These are phyloP conservation scores for Chlamydomonas asymmetrica DNA, from an alignment of 139 green algal genomes.

Conservation along the genomic window DNA sequence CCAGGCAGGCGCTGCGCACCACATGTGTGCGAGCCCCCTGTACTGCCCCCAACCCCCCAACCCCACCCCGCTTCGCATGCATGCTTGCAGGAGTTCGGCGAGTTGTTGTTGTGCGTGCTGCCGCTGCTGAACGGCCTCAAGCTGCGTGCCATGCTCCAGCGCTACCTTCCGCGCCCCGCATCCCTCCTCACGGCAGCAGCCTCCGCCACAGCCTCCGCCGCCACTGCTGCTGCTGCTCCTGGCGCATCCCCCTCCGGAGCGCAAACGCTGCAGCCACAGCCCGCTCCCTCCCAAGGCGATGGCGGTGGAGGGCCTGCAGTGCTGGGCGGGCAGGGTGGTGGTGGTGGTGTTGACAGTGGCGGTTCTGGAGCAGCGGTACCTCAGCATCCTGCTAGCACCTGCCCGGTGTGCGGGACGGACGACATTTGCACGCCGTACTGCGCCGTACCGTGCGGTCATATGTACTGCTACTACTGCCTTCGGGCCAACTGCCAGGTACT, in stretches of 20 bases:
- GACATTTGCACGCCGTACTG: slow-evolving; percentile 58
- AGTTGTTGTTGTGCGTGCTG: slow-evolving; percentile 86
- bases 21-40: too few relatives aligned
- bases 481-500: slow-evolving; percentile 41
- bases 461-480: slow-evolving; percentile 93
- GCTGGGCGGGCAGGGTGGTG: not conserved
- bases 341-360: not conserved
- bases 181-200: too few relatives aligned
- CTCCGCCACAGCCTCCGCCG: too few relatives aligned
- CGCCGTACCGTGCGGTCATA: slow-evolving; percentile 82
- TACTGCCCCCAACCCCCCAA: too few relatives aligned
- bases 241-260: too few relatives aligned
- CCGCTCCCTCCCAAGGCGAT: not conserved
- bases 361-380: not conserved
- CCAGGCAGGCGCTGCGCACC: too few relatives aligned
- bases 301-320: not conserved
- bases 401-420: slow-evolving; percentile 53
- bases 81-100: slow-evolving; percentile 78
- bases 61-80: too few relatives aligned
- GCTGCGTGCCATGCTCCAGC: slow-evolving; percentile 21
- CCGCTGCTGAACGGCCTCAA: slow-evolving; percentile 63
- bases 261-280: not conserved
- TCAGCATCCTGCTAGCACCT: slow-evolving; percentile 15
- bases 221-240: too few relatives aligned
- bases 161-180: slow-evolving; percentile 42